Conservation (phyloP, 306 rosid species). For the Cucurbita ficifolia region DNA sequence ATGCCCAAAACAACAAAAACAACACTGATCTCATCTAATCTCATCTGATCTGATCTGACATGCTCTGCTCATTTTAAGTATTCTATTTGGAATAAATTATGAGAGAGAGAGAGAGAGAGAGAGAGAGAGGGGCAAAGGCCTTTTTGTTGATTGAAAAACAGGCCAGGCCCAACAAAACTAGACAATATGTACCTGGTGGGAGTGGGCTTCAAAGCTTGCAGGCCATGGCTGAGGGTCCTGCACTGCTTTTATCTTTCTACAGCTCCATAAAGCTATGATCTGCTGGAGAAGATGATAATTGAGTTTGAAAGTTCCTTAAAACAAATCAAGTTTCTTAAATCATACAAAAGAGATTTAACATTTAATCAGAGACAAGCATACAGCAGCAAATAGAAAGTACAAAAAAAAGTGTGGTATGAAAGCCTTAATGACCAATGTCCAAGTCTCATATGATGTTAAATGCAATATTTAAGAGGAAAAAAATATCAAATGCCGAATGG, state of each 20-base stretch:
- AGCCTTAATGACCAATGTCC: neutral
- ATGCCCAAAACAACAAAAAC: neutral
- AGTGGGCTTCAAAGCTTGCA: slow-evolving; percentile 2
- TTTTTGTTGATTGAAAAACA: neutral
- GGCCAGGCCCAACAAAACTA: neutral
- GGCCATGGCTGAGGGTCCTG: neutral
- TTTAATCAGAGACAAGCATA: neutral
- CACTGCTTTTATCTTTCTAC: neutral
- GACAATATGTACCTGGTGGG: neutral
- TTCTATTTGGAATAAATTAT: neutral
- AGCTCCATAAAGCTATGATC: neutral
- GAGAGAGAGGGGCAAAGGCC: neutral
- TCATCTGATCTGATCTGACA: neutral
- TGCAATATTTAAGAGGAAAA: neutral
- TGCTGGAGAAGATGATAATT: neutral
- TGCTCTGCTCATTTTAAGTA: neutral
- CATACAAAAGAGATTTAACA: neutral
- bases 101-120: neutral
- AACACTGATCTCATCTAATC: neutral
- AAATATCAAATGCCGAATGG: neutral
- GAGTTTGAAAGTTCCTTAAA: neutral
- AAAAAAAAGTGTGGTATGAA: neutral
- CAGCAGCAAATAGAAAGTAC: neutral
- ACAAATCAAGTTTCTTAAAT: neutral
- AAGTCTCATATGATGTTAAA: neutral